A percentile compares a stretch with the other conserved stretches of the same genome.
phyloP scores from a whole-genome alignment of 148 eudicot genomes.

The Rhododendron mucronatum region DNA sequence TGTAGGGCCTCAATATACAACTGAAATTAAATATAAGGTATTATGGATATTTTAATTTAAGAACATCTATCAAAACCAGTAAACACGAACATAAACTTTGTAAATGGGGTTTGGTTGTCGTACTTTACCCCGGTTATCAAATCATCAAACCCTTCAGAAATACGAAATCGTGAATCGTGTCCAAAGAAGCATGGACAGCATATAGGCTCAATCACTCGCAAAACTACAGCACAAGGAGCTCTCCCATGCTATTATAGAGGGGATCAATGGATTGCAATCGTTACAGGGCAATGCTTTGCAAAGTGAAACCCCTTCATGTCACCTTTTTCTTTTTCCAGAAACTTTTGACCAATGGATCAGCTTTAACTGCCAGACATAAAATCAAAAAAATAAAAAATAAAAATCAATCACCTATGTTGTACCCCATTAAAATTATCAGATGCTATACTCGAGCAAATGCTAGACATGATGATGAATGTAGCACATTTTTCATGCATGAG shows the following conservation, averaged over 20 bases:
- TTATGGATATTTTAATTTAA: background rate
- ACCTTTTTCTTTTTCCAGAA: background rate
- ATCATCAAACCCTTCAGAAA: background rate
- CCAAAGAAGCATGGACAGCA: background rate
- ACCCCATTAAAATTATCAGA: background rate
- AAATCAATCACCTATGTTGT: background rate
- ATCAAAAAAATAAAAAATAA: background rate
- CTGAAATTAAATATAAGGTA: background rate
- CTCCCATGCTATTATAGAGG: background rate
- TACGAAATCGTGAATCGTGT: background rate
- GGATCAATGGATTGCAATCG: background rate
- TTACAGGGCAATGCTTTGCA: background rate
- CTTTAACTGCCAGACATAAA: background rate
- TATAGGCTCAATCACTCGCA: background rate
- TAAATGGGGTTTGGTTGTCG: background rate
- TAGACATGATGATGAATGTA: background rate
- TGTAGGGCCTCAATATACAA: background rate
- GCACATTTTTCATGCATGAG: background rate
- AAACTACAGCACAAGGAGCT: background rate
- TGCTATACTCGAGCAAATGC: background rate
- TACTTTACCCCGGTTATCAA: background rate
- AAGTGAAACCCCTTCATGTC: background rate
- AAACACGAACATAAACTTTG: background rate
- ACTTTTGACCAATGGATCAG: background rate
- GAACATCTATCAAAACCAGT: background rate